phyloP scores from a whole-genome alignment of 2,329 filamentous ascomycete genomes.

The Diaporthe aspalathi region DNA sequence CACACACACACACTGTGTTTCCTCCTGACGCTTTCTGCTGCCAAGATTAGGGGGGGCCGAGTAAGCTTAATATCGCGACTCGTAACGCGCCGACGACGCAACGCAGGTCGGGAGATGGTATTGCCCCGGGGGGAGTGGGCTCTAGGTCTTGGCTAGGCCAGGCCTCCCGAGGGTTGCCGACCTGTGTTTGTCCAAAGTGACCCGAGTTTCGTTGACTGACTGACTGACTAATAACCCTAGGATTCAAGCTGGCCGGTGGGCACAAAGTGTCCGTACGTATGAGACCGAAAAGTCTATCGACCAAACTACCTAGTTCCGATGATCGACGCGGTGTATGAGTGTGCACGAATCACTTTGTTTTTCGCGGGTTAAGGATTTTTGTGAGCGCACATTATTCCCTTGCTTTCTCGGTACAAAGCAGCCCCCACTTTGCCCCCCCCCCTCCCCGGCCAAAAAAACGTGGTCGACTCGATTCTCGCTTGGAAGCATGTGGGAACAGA shows the following conservation, averaged over 20 bases:
- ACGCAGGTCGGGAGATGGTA: not conserved
- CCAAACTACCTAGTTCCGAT: no score
- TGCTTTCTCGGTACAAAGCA: no score
- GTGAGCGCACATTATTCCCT: not conserved
- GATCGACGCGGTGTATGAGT: not conserved
- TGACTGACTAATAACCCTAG: not conserved
- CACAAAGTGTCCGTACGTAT: slow-evolving; percentile 1
- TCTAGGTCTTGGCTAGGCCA: not conserved
- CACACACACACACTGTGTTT: not conserved
- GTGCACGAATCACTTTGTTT: not conserved
- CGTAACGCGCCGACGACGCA: slow-evolving; percentile 13
- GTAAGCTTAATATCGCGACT: slow-evolving; percentile 34
- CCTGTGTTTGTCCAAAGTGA: not conserved
- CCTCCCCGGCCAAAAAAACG: not conserved
- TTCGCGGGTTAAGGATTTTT: not conserved
- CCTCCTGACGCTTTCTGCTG: not conserved
- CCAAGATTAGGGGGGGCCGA: slow-evolving; percentile 22
- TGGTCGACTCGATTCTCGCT: not conserved
- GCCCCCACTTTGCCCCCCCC: no score
- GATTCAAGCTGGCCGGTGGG: not conserved
- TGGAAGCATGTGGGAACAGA: not conserved
- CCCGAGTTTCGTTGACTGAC: not conserved
- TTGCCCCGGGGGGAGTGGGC: not conserved
- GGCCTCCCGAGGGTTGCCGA: not conserved
- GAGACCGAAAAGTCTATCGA: slow-evolving; percentile 4